phyloP scores from a whole-genome alignment of 495 filamentous ascomycete species.

The Pseudomonodictys pantanalensis region DNA sequence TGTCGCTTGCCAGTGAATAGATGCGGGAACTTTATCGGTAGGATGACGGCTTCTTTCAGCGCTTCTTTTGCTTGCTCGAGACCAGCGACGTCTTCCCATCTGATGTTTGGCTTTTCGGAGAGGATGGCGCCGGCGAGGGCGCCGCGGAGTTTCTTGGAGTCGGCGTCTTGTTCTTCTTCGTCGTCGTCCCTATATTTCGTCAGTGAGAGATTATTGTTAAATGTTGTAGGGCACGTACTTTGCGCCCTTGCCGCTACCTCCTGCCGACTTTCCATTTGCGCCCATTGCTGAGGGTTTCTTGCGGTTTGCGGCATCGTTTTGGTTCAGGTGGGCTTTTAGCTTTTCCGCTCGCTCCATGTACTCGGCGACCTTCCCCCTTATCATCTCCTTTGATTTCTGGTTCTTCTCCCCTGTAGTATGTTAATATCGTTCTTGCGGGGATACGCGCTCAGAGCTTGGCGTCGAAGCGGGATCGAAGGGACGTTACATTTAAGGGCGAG shows the following conservation, averaged over 20 bases:
- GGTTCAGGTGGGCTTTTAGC: conserved; percentile 82
- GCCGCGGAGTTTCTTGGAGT: conserved; percentile 88
- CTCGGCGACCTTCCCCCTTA: conserved; percentile 83
- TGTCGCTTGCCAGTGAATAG: conserved; percentile 94
- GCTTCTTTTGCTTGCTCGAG: conserved; percentile 94
- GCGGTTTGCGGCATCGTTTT: conserved; percentile 63
- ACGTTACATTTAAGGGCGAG: conserved; percentile 78
- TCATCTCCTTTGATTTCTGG: conserved; percentile 91
- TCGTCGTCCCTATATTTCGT: conserved; percentile 46
- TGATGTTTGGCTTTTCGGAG: conserved; percentile 89
- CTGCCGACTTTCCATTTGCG: conserved; percentile 75
- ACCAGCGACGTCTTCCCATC: conserved; percentile 98
- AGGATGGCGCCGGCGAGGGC: conserved; percentile 90
- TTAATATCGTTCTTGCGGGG: neutral
- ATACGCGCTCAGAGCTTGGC: neutral
- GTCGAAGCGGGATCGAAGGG: neutral
- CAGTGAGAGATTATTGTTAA: neutral
- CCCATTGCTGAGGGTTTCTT: conserved; percentile 79
- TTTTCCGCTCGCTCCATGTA: conserved; percentile 99
- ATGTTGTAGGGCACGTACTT: conserved; percentile 46
- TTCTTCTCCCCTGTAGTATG: conserved; percentile 74
- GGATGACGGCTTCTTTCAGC: conserved; percentile 92
- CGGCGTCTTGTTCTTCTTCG: conserved; percentile 74
- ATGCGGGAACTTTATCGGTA: conserved; percentile 98
- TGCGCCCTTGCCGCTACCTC: conserved; percentile 60